phyloP scores from a whole-genome alignment of 768 basidiomycete genomes.

The Russula sp. region DNA sequence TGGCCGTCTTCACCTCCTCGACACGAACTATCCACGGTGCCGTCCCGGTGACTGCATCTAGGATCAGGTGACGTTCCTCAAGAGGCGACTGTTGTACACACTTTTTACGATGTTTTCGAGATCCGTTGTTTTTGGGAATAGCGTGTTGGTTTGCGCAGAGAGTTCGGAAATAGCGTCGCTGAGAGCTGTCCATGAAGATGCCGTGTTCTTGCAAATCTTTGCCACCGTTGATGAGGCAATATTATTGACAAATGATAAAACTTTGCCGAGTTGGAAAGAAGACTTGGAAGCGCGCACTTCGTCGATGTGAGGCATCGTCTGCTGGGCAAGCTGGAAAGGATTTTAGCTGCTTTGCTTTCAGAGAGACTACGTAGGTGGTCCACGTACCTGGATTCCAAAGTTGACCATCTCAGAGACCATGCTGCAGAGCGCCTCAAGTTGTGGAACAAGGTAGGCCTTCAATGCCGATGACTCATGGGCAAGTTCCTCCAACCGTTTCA shows the following conservation, averaged over 20 bases:
- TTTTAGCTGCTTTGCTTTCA: background rate
- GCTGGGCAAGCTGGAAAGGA: constrained; percentile 71
- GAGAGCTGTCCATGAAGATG: constrained; percentile 74
- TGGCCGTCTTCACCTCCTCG: constrained; percentile 72
- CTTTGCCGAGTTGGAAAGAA: constrained; percentile 65
- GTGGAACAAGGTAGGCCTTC: constrained; percentile 61
- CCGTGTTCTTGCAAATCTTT: constrained; percentile 58
- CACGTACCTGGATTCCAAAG: constrained; percentile 79
- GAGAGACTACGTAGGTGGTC: background rate
- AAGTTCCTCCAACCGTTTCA: constrained; percentile 78
- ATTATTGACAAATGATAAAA: constrained; percentile 67
- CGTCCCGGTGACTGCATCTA: constrained; percentile 53
- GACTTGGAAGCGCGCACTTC: constrained; percentile 75
- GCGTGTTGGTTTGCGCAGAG: constrained; percentile 59
- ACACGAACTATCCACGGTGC: constrained; percentile 85
- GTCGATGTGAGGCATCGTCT: constrained; percentile 78
- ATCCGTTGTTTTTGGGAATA: constrained; percentile 70
- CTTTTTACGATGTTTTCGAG: constrained; percentile 73
- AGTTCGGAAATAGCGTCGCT: constrained; percentile 63
- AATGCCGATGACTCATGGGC: constrained; percentile 65
- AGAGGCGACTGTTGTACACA: constrained; percentile 35
- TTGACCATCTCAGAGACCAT: constrained; percentile 78
- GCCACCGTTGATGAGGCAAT: constrained; percentile 66
- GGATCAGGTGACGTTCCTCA: background rate
- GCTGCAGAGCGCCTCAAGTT: constrained; percentile 66